Percentiles rank a stretch among this genome's conserved stretches.
These are phyloP conservation scores for Nemophila menziesii DNA, from an alignment of 257 asterid species.

Conservation along the genomic window DNA sequence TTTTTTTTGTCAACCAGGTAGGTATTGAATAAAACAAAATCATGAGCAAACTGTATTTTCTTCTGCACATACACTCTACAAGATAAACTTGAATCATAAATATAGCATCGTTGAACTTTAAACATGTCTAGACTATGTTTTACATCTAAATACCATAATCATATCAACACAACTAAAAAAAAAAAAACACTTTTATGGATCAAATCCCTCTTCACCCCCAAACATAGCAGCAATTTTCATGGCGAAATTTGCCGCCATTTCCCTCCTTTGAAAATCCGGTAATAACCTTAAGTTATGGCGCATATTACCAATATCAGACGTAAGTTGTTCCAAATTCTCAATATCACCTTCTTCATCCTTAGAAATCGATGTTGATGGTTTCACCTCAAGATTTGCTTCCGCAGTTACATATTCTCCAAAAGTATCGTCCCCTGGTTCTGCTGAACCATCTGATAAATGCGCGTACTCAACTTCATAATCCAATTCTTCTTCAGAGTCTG, in stretches of 20 bases:
- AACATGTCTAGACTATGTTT: too few species aligned
- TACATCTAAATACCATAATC: too few species aligned
- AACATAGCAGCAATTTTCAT: conserved; percentile 92
- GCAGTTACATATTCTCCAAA: conserved; percentile 46
- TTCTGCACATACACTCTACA: too few species aligned
- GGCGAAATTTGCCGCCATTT: conserved; percentile 89
- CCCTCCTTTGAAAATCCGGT: conserved; percentile 96
- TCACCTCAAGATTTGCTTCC: conserved; percentile 18
- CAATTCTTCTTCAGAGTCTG: conserved; percentile 80
- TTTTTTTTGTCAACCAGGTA: too few species aligned
- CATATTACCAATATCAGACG: conserved; percentile 76
- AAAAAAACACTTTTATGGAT: conserved; percentile 13
- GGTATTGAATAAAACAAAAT: too few species aligned
- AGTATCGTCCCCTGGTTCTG: conserved; percentile 62
- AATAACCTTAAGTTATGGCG: conserved; percentile 65
- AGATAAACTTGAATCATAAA: too few species aligned
- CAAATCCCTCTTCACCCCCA: conserved; percentile 59
- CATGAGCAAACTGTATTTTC: too few species aligned
- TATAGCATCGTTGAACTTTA: too few species aligned
- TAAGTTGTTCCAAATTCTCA: conserved; percentile 76
- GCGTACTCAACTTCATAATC: conserved; percentile 71
- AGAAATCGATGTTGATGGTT: conserved; percentile 36
- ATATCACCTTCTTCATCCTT: conserved; percentile 40
- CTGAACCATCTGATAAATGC: conserved; percentile 60
- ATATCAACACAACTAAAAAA: background rate